Base-by-base conservation (phyloP, 306 rosid species). In the Argentina anserina region DNA sequence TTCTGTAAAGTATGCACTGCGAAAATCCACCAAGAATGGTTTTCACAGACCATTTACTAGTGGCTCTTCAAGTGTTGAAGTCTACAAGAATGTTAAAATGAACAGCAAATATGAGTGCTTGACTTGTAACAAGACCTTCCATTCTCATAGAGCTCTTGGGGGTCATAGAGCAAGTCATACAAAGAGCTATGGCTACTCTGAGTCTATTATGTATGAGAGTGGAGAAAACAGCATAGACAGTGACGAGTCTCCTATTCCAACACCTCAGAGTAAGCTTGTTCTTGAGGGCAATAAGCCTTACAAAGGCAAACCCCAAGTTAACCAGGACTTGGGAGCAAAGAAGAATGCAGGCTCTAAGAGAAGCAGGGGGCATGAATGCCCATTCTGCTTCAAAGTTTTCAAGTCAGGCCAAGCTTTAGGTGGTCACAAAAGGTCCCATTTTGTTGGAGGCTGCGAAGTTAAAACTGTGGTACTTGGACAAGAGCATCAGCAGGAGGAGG, bases 381-480 rank as follows among this genome's bases (percentile, higher is more conserved):
- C 97, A 65, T 84, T 93, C 46, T 93, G 98, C 87, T 83, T 81
- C 86, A 86, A 75, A 25, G 81, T 82, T 49, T 90, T 89, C 87
- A 77, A 78, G 83, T 90, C 98, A 34, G 97, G 98, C 49, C 98
- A 93, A 84, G 98, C 98, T 46, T 86, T 93, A 64, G 98, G 98
- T 5, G 98, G 98, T 66, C 98, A 93, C 83, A 93, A 93, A 80
- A 89, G 97, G 85, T 93, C 98, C 67, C 98, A 93, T 78, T 88
- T 89, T 78, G 81, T 85, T 67, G 97, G 94, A 65, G 93, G 93
- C 7, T 78, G 81, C 65, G 89, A 84, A 55, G 89, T 85, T 15
- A 79, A 79, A 66, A 82, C 90, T 34, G 58, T 82, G n/a, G 84
- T 86, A 56, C 81, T 83, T 28, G 82, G 84, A 45, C 86, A 87